Conservation (phyloP, 192 early-diverging fungal genomes). For the Coemansia sp. region DNA sequence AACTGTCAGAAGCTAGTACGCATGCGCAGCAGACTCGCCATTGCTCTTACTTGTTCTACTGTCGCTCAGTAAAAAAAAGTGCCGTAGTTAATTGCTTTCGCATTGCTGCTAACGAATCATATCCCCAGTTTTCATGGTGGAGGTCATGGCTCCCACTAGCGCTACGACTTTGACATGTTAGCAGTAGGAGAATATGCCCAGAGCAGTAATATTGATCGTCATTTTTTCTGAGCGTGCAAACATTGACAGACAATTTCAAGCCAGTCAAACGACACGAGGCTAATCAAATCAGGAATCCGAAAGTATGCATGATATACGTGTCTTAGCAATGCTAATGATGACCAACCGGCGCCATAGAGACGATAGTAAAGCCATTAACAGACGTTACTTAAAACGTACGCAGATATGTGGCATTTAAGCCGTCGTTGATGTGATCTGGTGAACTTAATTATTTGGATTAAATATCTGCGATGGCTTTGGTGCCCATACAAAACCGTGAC, state of each 20-base stretch:
- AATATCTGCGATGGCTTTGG: not conserved
- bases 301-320: too few species aligned
- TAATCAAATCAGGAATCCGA: not conserved
- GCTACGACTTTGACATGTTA: not conserved
- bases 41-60: conserved; percentile 1
- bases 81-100: not conserved
- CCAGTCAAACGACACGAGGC: not conserved
- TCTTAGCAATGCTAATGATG: too few species aligned
- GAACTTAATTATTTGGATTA: too few species aligned
- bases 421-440: too few species aligned
- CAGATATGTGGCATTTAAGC: too few species aligned
- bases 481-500: not conserved
- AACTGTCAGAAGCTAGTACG: not conserved
- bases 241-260: not conserved
- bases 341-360: too few species aligned
- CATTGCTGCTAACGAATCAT: not conserved
- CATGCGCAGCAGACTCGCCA: not conserved
- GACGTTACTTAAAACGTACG: too few species aligned
- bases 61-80: not conserved
- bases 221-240: not conserved
- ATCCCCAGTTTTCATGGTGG: not conserved
- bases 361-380: too few species aligned
- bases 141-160: not conserved
- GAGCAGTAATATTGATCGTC: not conserved
- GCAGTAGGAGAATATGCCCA: not conserved